Evolutionary conservation across 805 yeast species (phyloP), one percentile per base, ranked within the genome.

Genomic region (Candida montana): DNA sequence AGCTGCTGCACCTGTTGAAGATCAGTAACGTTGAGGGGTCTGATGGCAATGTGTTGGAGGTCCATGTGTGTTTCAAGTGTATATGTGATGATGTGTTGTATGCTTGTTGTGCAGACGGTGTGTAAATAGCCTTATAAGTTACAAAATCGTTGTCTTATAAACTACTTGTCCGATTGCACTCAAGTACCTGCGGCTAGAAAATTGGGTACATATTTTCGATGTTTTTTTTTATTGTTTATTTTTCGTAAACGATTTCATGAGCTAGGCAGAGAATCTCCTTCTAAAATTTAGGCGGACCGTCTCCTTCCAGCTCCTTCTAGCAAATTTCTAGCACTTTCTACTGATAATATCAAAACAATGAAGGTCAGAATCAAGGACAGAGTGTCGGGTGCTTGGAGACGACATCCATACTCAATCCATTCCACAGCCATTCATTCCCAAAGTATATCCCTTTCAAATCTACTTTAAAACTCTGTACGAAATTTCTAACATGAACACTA

Each of bases 11-110:
- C 79, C 54, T 77, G 79, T 26, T 75, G 79, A 13, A 79, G 57
- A 60, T 91, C 99, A 47, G 76, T 77, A n/a, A 79, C 56, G n/a
- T 77, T 75, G 50, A 89, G 68, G 6, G 97, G 96, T 53, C 96
- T 74, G 42, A 87, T 73, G 42, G 78, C 77, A 48, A 79, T 63
- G 52, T 80, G 83, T 27, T 73, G 65, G 4, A 88, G 88, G 15
- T 41, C 44, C 44, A 41, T 41, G 6, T 21, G 24, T 7, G 9
- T 6, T n/a, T 6, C 9, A 9, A 21, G 24, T 21, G 24, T 21
- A 9, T 21, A 21, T 21, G 24, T 21, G 24, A 7, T 6, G 9
- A 7, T 21, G 24, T 21, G 24, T 21, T 7, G n/a, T 17, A 21
- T 8, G 20, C 8, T 21, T 8, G 31, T n/a, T n/a, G 23, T n/a